Percentiles rank a stretch among this genome's conserved stretches.
phyloP scores from a whole-genome alignment of 306 rosid genomes.

The Cicer chorassanicum region DNA sequence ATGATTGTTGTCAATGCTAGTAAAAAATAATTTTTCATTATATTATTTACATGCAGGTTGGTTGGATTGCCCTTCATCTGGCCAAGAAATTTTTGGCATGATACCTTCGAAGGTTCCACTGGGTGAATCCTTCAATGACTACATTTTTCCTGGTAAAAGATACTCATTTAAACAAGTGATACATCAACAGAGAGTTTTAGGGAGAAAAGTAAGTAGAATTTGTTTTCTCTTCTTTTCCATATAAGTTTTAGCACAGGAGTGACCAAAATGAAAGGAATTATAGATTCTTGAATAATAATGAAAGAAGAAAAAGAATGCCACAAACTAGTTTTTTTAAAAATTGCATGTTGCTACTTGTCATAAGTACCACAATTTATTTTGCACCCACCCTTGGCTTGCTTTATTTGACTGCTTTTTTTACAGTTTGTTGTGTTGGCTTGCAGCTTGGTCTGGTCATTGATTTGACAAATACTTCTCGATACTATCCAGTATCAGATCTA shows the following conservation, averaged over 20 bases:
- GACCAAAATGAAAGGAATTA: constrained; percentile 24
- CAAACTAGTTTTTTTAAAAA: background rate
- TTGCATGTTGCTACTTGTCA: background rate
- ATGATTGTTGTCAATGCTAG: constrained; percentile 25
- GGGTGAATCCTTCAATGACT: constrained; percentile 81
- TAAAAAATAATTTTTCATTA: constrained; percentile 7
- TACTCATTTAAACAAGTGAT: constrained; percentile 97
- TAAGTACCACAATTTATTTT: background rate
- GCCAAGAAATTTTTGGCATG: constrained; percentile 77
- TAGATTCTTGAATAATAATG: constrained; percentile 27
- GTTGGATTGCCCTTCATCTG: constrained; percentile 91
- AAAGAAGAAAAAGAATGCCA: background rate
- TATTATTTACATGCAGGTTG: constrained; percentile 70
- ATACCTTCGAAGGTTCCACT: constrained; percentile 99
- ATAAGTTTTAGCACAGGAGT: constrained; percentile 29
- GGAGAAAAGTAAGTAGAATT: constrained; percentile 73
- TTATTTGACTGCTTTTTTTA: constrained; percentile 35
- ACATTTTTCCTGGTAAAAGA: constrained; percentile 89
- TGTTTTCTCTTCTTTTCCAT: constrained; percentile 31
- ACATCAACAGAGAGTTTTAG: constrained; percentile 92
- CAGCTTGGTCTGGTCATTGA: constrained; percentile 99
- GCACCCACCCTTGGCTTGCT: constrained; percentile 3
- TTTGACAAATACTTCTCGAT: constrained; percentile 88
- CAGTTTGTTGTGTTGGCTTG: constrained; percentile 50
- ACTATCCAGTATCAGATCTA: constrained; percentile 78